Evolutionary conservation across 2,329 filamentous ascomycete genomes (phyloP).

Genomic region (Sarocladium strictum): DNA sequence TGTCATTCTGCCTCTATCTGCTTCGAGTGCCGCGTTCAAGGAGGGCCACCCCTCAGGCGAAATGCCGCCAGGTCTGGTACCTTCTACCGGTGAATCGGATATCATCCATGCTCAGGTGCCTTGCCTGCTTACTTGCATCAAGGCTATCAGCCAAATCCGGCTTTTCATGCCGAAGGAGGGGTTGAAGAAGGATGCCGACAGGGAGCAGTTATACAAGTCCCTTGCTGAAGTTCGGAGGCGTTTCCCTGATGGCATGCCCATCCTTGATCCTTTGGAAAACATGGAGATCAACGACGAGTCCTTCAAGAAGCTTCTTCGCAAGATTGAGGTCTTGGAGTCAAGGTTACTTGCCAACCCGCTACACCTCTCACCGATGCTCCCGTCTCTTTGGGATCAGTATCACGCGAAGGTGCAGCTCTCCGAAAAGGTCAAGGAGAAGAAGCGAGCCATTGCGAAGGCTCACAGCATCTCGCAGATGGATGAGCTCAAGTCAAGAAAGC

Average conservation of each 20-base stretch:
- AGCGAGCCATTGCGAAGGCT: constrained; percentile 79
- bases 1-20: constrained; percentile 61
- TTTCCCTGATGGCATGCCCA: constrained; percentile 86
- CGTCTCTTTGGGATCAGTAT: constrained; percentile 83
- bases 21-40: constrained; percentile 41
- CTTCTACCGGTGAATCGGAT: constrained; percentile 20
- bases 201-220: constrained; percentile 59
- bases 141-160: constrained; percentile 76
- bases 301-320: constrained; percentile 88
- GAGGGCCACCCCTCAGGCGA: constrained; percentile 29
- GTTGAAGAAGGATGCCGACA: constrained; percentile 59
- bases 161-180: constrained; percentile 74
- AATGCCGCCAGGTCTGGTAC: constrained; percentile 56
- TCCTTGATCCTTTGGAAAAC: constrained; percentile 89
- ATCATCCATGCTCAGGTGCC: constrained; percentile 50
- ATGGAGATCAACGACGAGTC: constrained; percentile 91
- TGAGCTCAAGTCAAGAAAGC: constrained; percentile 92
- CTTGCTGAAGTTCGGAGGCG: constrained; percentile 76
- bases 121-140: constrained; percentile 78
- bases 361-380: constrained; percentile 80
- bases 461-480: constrained; percentile 89
- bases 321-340: constrained; percentile 95
- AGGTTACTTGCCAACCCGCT: constrained; percentile 82
- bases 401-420: constrained; percentile 68
- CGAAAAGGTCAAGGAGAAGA: constrained; percentile 78